Evolutionary conservation across 306 rosid genomes (phyloP).

Genomic region (Trifolium subterraneum): DNA sequence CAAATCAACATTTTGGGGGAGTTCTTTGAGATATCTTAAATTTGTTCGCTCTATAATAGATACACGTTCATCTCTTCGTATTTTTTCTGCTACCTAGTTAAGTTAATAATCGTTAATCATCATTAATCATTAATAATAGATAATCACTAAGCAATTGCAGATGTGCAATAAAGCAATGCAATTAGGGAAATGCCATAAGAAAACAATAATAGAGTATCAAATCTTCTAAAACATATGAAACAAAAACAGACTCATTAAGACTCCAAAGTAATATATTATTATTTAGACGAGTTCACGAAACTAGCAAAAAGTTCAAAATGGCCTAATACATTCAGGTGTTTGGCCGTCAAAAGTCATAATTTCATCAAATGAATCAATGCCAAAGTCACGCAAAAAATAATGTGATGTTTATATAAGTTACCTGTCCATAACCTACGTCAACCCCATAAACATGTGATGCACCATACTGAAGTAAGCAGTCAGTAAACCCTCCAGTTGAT

Average conservation of each 20-base stretch:
- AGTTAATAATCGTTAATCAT: constrained; percentile 34
- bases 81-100: constrained; percentile 83
- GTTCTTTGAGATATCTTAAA: constrained; percentile 81
- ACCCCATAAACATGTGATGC: constrained; percentile 90
- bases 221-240: constrained; percentile 13
- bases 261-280: constrained; percentile 2
- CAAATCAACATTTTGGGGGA: constrained; percentile 88
- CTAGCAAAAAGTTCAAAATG: not conserved
- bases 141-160: constrained; percentile 16
- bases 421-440: constrained; percentile 99
- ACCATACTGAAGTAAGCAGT: constrained; percentile 92
- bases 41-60: constrained; percentile 86
- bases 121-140: not conserved
- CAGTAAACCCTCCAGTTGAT: constrained; percentile 96
- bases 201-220: constrained; percentile 12
- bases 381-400: constrained; percentile 1
- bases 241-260: not conserved
- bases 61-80: constrained; percentile 79
- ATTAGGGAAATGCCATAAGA: constrained; percentile 5
- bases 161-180: constrained; percentile 17
- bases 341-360: too few species aligned
- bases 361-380: too few species aligned
- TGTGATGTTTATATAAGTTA: constrained; percentile 33
- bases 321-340: not conserved
- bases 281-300: not conserved